phyloP scores from a whole-genome alignment of 768 basidiomycete species.

The Suillus subalutaceus region DNA sequence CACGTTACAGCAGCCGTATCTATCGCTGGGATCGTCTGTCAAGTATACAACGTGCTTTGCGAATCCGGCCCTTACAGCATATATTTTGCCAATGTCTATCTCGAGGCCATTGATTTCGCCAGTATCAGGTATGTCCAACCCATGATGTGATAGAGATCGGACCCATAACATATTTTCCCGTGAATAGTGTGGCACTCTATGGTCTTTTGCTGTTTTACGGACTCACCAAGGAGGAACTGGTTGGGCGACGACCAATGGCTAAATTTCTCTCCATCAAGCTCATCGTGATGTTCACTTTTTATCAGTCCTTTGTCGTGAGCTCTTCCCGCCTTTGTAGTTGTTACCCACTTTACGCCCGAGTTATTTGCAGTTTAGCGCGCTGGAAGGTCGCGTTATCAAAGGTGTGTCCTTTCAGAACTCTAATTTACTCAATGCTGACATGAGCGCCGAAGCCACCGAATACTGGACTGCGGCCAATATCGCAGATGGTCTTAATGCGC shows the following conservation, averaged over 20 bases:
- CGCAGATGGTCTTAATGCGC: constrained; percentile 79
- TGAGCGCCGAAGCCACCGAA: constrained; percentile 51
- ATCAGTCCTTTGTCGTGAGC: constrained; percentile 76
- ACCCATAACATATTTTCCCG: not conserved
- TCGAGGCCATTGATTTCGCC: constrained; percentile 74
- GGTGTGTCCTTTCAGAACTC: constrained; percentile 35
- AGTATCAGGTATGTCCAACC: constrained; percentile 67
- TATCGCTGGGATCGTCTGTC: constrained; percentile 78
- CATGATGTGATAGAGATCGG: not conserved
- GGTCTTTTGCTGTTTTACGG: constrained; percentile 85
- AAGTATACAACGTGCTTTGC: constrained; percentile 72
- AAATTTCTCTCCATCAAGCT: constrained; percentile 90
- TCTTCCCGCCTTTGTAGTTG: not conserved
- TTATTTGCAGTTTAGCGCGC: constrained; percentile 55
- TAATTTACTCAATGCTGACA: constrained; percentile 4
- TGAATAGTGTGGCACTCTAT: constrained; percentile 74
- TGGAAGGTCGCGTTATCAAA: constrained; percentile 73
- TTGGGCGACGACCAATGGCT: constrained; percentile 71
- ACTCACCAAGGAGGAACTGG: constrained; percentile 79
- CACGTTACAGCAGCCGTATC: constrained; percentile 35
- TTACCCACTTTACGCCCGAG: not conserved
- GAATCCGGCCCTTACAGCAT: constrained; percentile 58
- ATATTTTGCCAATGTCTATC: constrained; percentile 68
- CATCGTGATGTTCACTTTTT: constrained; percentile 88
- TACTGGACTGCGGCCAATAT: constrained; percentile 89